Conservation (phyloP, 306 rosid genomes). For the Carpinus fangiana region DNA sequence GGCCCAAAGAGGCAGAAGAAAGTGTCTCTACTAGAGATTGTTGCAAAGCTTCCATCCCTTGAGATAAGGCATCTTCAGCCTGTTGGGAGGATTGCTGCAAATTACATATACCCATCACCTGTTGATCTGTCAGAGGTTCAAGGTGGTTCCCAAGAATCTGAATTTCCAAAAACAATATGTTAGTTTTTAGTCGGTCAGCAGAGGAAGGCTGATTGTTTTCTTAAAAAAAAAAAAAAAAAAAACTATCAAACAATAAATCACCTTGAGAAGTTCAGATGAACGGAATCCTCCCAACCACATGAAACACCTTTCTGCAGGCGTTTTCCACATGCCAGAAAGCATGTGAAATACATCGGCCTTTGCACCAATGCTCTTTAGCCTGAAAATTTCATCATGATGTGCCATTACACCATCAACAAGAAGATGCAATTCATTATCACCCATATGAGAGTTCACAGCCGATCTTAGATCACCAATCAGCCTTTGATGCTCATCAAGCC, state of each 20-base stretch:
- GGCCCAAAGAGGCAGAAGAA: slow-evolving; percentile 49
- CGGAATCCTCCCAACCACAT: slow-evolving; percentile 94
- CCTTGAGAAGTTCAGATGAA: slow-evolving; percentile 89
- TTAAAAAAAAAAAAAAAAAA: too few relatives aligned
- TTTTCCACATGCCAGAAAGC: slow-evolving; percentile 87
- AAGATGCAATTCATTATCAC: slow-evolving; percentile 62
- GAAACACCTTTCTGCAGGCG: slow-evolving; percentile 87
- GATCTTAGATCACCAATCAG: slow-evolving; percentile 61
- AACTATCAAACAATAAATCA: slow-evolving; percentile 15
- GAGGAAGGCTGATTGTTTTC: background rate
- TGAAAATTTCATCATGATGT: slow-evolving; percentile 66
- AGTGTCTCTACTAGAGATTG: slow-evolving; percentile 80
- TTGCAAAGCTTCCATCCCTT: slow-evolving; percentile 93
- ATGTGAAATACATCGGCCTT: slow-evolving; percentile 87
- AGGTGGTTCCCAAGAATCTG: slow-evolving; percentile 84
- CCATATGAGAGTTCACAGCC: slow-evolving; percentile 57
- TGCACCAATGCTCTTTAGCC: slow-evolving; percentile 72
- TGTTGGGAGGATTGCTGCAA: slow-evolving; percentile 83
- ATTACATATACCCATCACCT: slow-evolving; percentile 73
- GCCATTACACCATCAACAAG: slow-evolving; percentile 71
- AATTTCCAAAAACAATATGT: slow-evolving; percentile 15
- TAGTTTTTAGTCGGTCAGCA: background rate
- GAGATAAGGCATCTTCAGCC: slow-evolving; percentile 90
- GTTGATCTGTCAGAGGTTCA: slow-evolving; percentile 72
- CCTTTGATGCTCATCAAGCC: slow-evolving; percentile 79